Base-by-base conservation (phyloP, 805 yeast genomes). In the Cyberlindnera suaveolens region DNA sequence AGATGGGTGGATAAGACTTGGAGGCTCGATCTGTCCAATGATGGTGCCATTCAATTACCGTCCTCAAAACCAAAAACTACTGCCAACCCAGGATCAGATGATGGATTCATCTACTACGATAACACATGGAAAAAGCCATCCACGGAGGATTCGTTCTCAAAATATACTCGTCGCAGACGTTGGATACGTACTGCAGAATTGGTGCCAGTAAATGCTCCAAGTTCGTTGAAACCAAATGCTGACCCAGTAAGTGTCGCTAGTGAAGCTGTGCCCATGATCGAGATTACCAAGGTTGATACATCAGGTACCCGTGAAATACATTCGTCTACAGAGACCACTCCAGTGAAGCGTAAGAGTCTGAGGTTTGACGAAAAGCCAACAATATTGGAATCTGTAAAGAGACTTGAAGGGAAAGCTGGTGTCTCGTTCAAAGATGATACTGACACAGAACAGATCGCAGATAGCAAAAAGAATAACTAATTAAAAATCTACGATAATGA, bases 151-250 rank as follows among this genome's bases (percentile, higher is more conserved):
- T 75, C 93, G 3, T 90, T 80, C 64, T 79, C 93, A 19, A 89
- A 88, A 62, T 91, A 89, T 59, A 91, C 98, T 5, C 77, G 99
- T 63, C 77, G 96, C 60, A 78, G 99, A 68, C 75, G 97, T 60
- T 91, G 99, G 99, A 77, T 91, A 14, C 77, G 99, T 50, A 87
- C 95, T 1, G 99, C 99, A 0, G 95, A 87, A 61, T 70, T 89
- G 51, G 81, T 85, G 7, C 64, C 74, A 4, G 53, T 63, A 13
- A 40, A 49, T 19, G 37, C 50, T 2, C 41, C 55, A 39, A 38
- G 50, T 6, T 18, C 47, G 29, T 1, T 45, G 8, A 20, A 44
- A 11, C 15, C 42, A 1, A 6, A 29, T 5, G 14, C 43, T 4
- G 48, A 48, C 1, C 44, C 49, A 17, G 19, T 42, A 4, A 26